A percentile compares a stretch with the other conserved stretches of the same genome.
Conservation (phyloP, 2,329 filamentous ascomycete genomes). For the Leptographium procerum region DNA sequence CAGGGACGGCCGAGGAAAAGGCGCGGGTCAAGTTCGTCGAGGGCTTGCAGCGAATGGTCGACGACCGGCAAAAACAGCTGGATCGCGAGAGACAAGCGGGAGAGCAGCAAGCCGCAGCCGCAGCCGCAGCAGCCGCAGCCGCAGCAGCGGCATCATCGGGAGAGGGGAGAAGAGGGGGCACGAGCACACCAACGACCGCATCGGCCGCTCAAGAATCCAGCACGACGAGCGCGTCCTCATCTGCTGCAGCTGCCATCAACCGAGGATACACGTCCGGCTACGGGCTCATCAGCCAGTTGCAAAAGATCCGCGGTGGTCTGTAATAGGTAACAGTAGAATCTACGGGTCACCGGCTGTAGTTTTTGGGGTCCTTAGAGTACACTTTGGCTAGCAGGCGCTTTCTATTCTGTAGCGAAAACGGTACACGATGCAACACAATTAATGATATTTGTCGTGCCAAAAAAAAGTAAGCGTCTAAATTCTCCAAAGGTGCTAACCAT, state of each 20-base stretch:
- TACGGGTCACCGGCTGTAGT: background rate
- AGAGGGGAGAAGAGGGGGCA: background rate
- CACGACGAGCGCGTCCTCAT: background rate
- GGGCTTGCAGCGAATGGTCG: conserved; percentile 65
- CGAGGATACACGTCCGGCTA: conserved; percentile 39
- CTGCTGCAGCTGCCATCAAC: conserved; percentile 9
- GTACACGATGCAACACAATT: background rate
- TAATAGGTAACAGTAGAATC: conserved; percentile 14
- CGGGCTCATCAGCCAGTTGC: conserved; percentile 50
- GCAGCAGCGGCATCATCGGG: conserved; percentile 6
- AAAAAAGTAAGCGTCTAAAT: background rate
- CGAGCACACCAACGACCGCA: background rate
- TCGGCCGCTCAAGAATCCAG: background rate
- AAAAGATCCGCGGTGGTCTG: conserved; percentile 45
- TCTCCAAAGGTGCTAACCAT: background rate
- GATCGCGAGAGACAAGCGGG: conserved; percentile 30
- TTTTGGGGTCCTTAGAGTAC: background rate
- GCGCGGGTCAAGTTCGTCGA: conserved; percentile 75
- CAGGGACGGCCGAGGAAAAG: conserved; percentile 90
- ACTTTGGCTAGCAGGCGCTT: background rate
- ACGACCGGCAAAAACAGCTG: conserved; percentile 54
- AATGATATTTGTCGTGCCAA: background rate
- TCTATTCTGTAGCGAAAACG: background rate
- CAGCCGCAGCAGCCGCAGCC: conserved; percentile 15
- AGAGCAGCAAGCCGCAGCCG: conserved; percentile 23